These are phyloP conservation scores for Phycomyces nitens DNA, from an alignment of 192 early-diverging fungal genomes.

Conservation along the genomic window DNA sequence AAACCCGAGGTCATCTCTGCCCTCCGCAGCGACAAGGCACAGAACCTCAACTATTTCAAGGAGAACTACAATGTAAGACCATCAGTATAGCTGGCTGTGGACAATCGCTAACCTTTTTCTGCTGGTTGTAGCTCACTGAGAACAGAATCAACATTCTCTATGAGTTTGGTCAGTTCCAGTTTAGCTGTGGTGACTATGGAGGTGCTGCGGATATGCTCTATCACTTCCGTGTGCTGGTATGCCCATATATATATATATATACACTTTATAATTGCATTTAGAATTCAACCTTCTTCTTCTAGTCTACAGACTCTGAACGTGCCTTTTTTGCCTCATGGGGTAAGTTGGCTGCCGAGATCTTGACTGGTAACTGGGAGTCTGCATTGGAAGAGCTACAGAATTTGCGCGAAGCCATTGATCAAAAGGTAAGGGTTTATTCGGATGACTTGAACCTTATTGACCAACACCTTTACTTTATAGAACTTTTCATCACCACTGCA, in stretches of 20 bases:
- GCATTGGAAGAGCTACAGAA: slow-evolving; percentile 87
- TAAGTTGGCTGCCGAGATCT: slow-evolving; percentile 93
- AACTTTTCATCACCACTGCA: slow-evolving; percentile 72
- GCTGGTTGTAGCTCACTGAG: slow-evolving; percentile 74
- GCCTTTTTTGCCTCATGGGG: slow-evolving; percentile 92
- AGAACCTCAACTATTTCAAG: slow-evolving; percentile 84
- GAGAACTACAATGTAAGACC: slow-evolving; percentile 75
- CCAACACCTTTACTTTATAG: too few species aligned
- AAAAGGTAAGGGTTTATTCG: slow-evolving; percentile 58
- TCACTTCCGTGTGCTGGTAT: slow-evolving; percentile 90
- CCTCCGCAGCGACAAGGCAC: slow-evolving; percentile 91
- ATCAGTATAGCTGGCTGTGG: too few species aligned
- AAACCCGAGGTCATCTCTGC: slow-evolving; percentile 86
- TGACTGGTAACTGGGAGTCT: slow-evolving; percentile 90
- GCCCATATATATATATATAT: slow-evolving; percentile 9
- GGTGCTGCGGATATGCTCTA: slow-evolving; percentile 91
- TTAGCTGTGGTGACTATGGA: slow-evolving; percentile 88
- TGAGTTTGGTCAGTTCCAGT: slow-evolving; percentile 88
- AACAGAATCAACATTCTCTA: slow-evolving; percentile 86
- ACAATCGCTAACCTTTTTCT: neutral
- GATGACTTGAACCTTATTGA: too few species aligned
- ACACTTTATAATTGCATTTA: neutral
- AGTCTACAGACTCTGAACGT: slow-evolving; percentile 84
- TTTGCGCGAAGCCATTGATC: slow-evolving; percentile 86
- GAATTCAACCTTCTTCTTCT: slow-evolving; percentile 11